Percentiles rank a stretch among this genome's conserved stretches.
These are phyloP conservation scores for Spergularia bocconei DNA, from an alignment of 148 eudicot genomes.

Conservation along the genomic window DNA sequence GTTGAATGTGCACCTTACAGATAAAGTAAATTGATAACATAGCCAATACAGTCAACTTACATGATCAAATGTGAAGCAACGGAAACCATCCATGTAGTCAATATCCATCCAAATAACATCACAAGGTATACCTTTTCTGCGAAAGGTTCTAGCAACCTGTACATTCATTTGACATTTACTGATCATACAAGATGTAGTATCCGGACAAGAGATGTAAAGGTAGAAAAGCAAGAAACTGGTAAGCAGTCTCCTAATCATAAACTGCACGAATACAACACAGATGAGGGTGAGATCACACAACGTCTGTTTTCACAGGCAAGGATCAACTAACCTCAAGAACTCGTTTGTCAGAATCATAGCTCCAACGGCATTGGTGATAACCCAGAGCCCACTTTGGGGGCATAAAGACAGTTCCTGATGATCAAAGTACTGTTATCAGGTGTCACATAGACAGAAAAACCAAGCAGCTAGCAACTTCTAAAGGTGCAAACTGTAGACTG, in stretches of 20 bases:
- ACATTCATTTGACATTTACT: slow-evolving; percentile 5
- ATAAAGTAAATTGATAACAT: not conserved
- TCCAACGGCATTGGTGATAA: slow-evolving; percentile 98
- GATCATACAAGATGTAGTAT: not conserved
- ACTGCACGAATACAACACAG: not conserved
- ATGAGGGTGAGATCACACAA: not conserved
- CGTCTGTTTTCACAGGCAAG: not conserved
- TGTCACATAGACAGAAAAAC: slow-evolving; percentile 14
- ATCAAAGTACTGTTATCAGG: not conserved
- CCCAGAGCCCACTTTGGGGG: slow-evolving; percentile 99
- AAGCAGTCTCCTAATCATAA: not conserved
- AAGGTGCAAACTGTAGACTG: not conserved
- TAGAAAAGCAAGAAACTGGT: not conserved
- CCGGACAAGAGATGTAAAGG: not conserved
- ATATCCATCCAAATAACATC: slow-evolving; percentile 99
- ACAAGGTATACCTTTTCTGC: slow-evolving; percentile 87
- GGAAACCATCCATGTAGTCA: slow-evolving; percentile 97
- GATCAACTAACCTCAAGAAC: slow-evolving; percentile 75
- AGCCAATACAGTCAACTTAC: slow-evolving; percentile 28
- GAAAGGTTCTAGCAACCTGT: slow-evolving; percentile 86
- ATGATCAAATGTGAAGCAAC: slow-evolving; percentile 92
- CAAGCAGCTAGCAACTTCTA: not conserved
- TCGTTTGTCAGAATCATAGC: slow-evolving; percentile 74
- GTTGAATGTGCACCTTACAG: not conserved
- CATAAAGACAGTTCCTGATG: slow-evolving; percentile 84